Conservation (phyloP, 345 rosid genomes). For the Camelina laxa region DNA sequence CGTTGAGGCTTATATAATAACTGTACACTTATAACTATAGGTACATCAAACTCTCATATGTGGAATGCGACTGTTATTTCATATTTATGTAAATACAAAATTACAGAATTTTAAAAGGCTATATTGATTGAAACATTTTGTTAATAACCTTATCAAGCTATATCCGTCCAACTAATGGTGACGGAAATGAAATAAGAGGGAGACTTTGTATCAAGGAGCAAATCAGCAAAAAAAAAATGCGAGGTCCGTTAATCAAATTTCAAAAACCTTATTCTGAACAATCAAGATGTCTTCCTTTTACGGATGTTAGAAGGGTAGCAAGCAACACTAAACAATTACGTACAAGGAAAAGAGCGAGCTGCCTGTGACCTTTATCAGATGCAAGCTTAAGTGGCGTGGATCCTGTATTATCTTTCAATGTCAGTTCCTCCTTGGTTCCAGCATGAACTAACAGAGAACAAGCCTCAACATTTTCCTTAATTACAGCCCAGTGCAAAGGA, state of each 20-base stretch:
- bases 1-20: neutral
- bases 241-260: slow-evolving; percentile 6
- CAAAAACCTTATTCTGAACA: slow-evolving; percentile 6
- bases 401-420: slow-evolving; percentile 82
- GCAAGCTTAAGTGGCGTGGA: slow-evolving; percentile 86
- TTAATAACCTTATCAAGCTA: neutral
- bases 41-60: neutral
- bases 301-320: slow-evolving; percentile 11
- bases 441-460: slow-evolving; percentile 86
- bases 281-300: slow-evolving; percentile 9
- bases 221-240: neutral
- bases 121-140: neutral
- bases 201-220: slow-evolving; percentile 3
- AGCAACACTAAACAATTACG: slow-evolving; percentile 55
- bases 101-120: neutral
- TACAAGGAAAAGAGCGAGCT: slow-evolving; percentile 86
- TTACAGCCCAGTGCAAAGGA: slow-evolving; percentile 96
- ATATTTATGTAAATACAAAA: neutral
- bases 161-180: neutral
- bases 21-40: neutral
- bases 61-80: neutral
- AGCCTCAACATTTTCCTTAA: slow-evolving; percentile 79
- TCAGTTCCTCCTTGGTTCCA: slow-evolving; percentile 78
- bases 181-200: slow-evolving; percentile 8
- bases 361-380: slow-evolving; percentile 93